Percentiles rank a stretch among this genome's conserved stretches.
Conservation (phyloP, 805 yeast genomes). For the Yarrowia divulgata region DNA sequence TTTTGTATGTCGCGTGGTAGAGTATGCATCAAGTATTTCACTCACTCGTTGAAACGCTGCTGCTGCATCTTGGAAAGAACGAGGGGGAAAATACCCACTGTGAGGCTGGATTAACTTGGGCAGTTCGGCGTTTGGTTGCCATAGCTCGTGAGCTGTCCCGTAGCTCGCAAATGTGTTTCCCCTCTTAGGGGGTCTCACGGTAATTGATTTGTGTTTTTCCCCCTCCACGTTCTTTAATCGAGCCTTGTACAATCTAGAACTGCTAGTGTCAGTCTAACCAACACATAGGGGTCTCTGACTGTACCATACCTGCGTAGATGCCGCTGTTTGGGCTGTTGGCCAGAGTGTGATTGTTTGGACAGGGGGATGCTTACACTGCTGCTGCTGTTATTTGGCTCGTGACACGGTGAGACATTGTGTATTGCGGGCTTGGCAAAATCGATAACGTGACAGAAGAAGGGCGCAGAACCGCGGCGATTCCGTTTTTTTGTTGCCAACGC, state of each 20-base stretch:
- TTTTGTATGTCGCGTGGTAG: not conserved
- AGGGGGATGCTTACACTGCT: not conserved
- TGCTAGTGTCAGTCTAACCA: not conserved
- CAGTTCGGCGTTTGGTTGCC: not conserved
- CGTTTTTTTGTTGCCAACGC: not conserved
- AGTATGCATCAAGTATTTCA: too few relatives aligned
- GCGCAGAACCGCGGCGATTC: not conserved
- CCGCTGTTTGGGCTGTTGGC: not conserved
- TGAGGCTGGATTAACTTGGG: not conserved
- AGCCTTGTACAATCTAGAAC: not conserved
- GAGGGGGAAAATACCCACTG: not conserved
- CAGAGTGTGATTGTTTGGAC: not conserved
- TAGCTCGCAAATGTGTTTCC: not conserved
- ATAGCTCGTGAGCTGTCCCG: too few relatives aligned
- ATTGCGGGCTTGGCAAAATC: conserved; percentile 3
- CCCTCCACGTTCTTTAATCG: not conserved
- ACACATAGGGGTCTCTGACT: not conserved
- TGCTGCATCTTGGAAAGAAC: not conserved
- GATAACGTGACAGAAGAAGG: conserved; percentile 2
- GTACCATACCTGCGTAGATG: conserved; percentile 11
- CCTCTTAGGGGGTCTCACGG: conserved; percentile 14
- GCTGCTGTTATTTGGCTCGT: not conserved
- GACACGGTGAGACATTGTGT: not conserved
- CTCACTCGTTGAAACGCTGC: too few relatives aligned
- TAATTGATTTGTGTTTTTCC: conserved; percentile 11